Conservation (phyloP, 176 grass and related monocot genomes). For the Oryza rufipogon region DNA sequence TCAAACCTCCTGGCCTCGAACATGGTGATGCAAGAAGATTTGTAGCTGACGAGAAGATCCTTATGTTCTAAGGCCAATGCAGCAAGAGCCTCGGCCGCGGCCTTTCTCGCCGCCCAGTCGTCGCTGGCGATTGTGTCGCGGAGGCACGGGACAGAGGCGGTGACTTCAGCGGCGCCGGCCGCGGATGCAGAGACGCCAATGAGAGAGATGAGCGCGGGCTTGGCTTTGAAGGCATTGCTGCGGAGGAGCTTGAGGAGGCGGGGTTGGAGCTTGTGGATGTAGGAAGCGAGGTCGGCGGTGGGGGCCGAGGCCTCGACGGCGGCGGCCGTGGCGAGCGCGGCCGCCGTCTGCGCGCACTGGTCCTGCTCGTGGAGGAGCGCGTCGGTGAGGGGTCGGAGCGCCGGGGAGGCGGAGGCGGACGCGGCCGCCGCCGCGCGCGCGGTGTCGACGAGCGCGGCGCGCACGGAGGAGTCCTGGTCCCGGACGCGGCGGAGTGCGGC, state of each 20-base stretch:
- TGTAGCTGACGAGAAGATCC: constrained; percentile 73
- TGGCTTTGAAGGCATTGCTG: constrained; percentile 99
- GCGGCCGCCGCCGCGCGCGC: constrained; percentile 68
- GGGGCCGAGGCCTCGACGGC: constrained; percentile 64
- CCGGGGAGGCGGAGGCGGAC: constrained; percentile 35
- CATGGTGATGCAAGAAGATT: constrained; percentile 71
- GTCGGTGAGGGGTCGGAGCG: constrained; percentile 70
- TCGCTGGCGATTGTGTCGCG: constrained; percentile 76
- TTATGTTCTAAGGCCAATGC: constrained; percentile 68
- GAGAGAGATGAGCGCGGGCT: constrained; percentile 77
- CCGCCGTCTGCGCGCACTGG: constrained; percentile 80
- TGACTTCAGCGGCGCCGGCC: constrained; percentile 50
- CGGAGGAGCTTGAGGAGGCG: constrained; percentile 90
- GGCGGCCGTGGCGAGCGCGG: constrained; percentile 78
- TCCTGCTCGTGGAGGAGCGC: constrained; percentile 98
- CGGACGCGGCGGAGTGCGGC: constrained; percentile 85
- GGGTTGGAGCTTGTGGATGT: constrained; percentile 77
- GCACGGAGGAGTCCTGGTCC: constrained; percentile 97
- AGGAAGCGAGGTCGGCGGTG: constrained; percentile 61
- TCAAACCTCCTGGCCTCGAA: constrained; percentile 90
- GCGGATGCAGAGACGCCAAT: constrained; percentile 62
- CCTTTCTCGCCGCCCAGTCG: constrained; percentile 93
- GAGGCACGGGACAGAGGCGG: constrained; percentile 68
- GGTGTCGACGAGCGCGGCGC: constrained; percentile 78
- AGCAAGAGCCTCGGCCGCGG: constrained; percentile 80